These are phyloP conservation scores for Penstemon eatonii DNA, from an alignment of 257 asterid genomes.

Conservation along the genomic window DNA sequence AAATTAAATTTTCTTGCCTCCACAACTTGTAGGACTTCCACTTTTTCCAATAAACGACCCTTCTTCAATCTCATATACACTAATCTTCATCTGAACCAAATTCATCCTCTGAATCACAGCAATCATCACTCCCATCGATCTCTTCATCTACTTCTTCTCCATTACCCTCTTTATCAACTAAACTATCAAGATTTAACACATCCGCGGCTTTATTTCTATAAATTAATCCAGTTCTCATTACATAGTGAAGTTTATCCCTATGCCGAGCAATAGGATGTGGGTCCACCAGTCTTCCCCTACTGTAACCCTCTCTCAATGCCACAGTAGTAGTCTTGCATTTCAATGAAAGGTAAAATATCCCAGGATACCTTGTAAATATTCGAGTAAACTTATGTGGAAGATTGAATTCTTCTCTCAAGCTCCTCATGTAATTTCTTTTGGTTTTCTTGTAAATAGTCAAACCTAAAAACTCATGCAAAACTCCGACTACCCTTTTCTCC, in stretches of 20 bases:
- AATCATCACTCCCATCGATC: slow-evolving; percentile 28
- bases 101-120: slow-evolving; percentile 44
- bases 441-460: slow-evolving; percentile 86
- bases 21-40: background rate
- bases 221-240: slow-evolving; percentile 86
- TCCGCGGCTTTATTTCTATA: slow-evolving; percentile 67
- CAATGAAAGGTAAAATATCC: slow-evolving; percentile 79
- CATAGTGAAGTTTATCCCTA: slow-evolving; percentile 72
- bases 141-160: slow-evolving; percentile 42
- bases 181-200: slow-evolving; percentile 46
- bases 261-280: slow-evolving; percentile 68
- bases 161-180: slow-evolving; percentile 39
- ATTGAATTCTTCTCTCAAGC: slow-evolving; percentile 76
- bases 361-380: slow-evolving; percentile 88
- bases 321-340: slow-evolving; percentile 94
- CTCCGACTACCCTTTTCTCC: slow-evolving; percentile 97
- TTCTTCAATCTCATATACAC: slow-evolving; percentile 18
- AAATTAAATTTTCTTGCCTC: slow-evolving; percentile 8
- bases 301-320: slow-evolving; percentile 83
- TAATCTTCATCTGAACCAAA: slow-evolving; percentile 50
- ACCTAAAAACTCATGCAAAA: slow-evolving; percentile 75
- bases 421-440: slow-evolving; percentile 81
- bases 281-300: slow-evolving; percentile 65
- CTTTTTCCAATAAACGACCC: slow-evolving; percentile 2
- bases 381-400: slow-evolving; percentile 91